Percentiles rank a stretch among this genome's conserved stretches.
Evolutionary conservation across 345 rosid genomes (phyloP).

Genomic region (Garcia nutans): DNA sequence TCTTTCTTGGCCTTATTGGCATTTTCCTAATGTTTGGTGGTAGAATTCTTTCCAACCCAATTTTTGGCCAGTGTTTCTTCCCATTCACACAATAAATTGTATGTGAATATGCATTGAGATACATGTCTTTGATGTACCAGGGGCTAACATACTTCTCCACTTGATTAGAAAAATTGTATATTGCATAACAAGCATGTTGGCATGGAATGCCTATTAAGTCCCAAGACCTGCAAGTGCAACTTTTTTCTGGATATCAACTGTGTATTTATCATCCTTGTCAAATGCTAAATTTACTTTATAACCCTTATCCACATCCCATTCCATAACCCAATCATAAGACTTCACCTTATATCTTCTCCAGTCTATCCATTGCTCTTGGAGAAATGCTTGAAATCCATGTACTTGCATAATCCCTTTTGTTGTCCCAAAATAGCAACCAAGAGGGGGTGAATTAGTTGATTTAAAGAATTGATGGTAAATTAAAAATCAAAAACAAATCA

Average conservation of each 20-base stretch:
- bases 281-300: no score
- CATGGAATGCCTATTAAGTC: no score
- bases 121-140: no score
- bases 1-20: background rate
- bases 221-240: background rate
- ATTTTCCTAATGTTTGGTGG: background rate
- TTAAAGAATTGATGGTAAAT: no score
- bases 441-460: no score
- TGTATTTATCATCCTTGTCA: background rate
- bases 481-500: no score
- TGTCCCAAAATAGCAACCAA: no score
- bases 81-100: background rate
- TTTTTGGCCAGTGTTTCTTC: background rate
- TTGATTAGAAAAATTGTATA: no score
- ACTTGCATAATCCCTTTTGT: background rate
- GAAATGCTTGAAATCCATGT: background rate
- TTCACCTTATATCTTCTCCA: background rate
- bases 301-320: no score
- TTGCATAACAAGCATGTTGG: no score
- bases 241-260: background rate
- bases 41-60: background rate
- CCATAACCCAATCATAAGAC: background rate
- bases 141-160: no score
- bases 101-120: background rate
- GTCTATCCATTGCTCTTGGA: background rate